Evolutionary conservation across 805 yeast genomes (phyloP), one percentile per base, ranked within the genome.

Genomic region (Kazachstania psychrophila): DNA sequence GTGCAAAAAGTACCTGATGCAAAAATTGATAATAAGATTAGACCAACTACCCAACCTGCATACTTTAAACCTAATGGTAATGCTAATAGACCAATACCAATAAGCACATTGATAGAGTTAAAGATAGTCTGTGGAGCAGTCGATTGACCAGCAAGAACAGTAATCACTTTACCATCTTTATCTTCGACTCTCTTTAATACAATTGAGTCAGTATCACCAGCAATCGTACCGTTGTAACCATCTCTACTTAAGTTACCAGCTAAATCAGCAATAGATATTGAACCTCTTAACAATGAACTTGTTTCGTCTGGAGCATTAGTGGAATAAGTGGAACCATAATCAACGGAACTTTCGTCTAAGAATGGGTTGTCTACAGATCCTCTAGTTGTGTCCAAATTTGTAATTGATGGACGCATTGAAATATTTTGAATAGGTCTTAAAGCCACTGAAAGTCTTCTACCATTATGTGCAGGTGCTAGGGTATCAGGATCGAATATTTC

Each of bases 141-240:
- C 3, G 94, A 82, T 55, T 81, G 86, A 28, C 95, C 94, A 2
- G 80, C 82, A 34, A 80, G 62, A 41, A 82, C 75, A 2, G 88
- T 79, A 28, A 80, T 70, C 4, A 77, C 64, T 39, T 75, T 73
- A 5, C 94, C 94, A 45, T 78, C 77, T 38, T 68, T 61, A 38
- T 77, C 80, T 52, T 83, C 92, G 16, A 83, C 73, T 50, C 72
- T 73, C 48, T 73, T 73, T 39, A 79, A 56, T 33, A 72, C 67
- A 36, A 79, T 54, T 9, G 76, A 75, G 20, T 73, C 70, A 1
- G 75, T 51, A 33, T 66, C 69, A 6, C 62, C 58, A n/a, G 52
- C 59, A 22, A 48, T 75, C 17, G 26, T 33, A 18, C 43, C 45
- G 17, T 25, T 28, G 28, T 36, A 43, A 7, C 43, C 41, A 14